A percentile compares a stretch with the other conserved stretches of the same genome.
phyloP scores from a whole-genome alignment of 1,139 yeast genomes.

The Torulaspora globosa region DNA sequence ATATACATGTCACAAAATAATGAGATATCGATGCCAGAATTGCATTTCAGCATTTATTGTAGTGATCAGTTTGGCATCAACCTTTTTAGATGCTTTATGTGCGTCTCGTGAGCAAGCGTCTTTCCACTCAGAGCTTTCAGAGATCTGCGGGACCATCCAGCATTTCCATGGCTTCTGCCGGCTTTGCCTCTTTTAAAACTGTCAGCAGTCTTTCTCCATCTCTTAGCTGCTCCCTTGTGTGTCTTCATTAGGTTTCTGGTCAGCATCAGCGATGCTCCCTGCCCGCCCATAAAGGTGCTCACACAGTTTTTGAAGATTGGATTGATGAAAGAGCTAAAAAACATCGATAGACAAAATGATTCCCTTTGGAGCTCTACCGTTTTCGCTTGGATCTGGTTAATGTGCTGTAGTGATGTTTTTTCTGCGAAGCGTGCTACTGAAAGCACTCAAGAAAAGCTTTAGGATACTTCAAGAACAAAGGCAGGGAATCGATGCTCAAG shows the following conservation, averaged over 20 bases:
- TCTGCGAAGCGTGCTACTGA: background rate
- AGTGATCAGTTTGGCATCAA: slow-evolving; percentile 39
- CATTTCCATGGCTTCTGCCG: slow-evolving; percentile 90
- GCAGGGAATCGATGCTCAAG: no score
- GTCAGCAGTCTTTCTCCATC: slow-evolving; percentile 69
- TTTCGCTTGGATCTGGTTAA: background rate
- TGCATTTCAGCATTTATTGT: no score
- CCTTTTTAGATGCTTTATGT: slow-evolving; percentile 47
- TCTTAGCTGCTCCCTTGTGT: slow-evolving; percentile 60
- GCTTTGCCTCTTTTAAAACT: slow-evolving; percentile 69
- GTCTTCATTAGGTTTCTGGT: slow-evolving; percentile 40
- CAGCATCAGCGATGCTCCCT: slow-evolving; percentile 21
- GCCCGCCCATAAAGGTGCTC: slow-evolving; percentile 3
- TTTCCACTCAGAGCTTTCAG: slow-evolving; percentile 63
- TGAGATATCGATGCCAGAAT: no score
- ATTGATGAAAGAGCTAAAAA: slow-evolving; percentile 11
- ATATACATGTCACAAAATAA: background rate
- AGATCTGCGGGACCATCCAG: slow-evolving; percentile 72
- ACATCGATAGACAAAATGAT: background rate
- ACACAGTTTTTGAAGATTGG: slow-evolving; percentile 12
- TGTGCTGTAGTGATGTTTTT: background rate
- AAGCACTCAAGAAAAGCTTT: no score
- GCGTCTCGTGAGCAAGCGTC: slow-evolving; percentile 50
- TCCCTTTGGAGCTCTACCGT: background rate
- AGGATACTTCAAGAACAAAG: no score